Evolutionary conservation across 306 rosid species (phyloP), one percentile per base, ranked within the genome.

Genomic region (Ochetophila trinervis): DNA sequence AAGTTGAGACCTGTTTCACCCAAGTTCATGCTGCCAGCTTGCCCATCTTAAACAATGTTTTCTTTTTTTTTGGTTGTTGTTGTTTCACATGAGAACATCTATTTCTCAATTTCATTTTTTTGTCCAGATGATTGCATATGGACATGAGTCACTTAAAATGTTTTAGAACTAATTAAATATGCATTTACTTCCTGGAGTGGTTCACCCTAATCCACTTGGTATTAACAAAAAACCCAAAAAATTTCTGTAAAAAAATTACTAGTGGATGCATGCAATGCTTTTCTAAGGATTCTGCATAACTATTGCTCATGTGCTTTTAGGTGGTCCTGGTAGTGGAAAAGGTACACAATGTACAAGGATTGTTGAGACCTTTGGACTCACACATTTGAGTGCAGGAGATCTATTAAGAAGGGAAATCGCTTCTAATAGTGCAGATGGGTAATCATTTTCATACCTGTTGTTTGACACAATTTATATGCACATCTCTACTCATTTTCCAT

Each of bases 301-400:
- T 48, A 22, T 52, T 73, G 60, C 45, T 34, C 54, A 57, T 47
- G 24, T 66, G 36, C 60, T 79, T 66, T 78, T 71, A 93, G 99
- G 99, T 48, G 97, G 99, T 5, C 97, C 99, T 70, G 97, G 97
- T 48, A 84, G 91, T 69, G 99, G 99, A 47, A 93, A 90, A 79
- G 99, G 97, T 34, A 93, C 99, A 53, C 99, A 90, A 74, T 93
- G 99, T 73, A 78, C 44, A 66, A 93, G 69, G 84, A 90, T 90
- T 19, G 97, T 87, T 40, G 94, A 86, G 58, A 81, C 87, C 47
- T 93, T 69, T 71, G 96, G 96, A 73, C 84, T 84, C 74, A 87
- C 84, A 69, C 99, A 93, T 87, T 65, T 93, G 55, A 93, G 99
- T 76, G 99, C 99, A 27, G 99, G 99, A 66, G 99, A 90, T 75